Evolutionary conservation across 2,329 filamentous ascomycete species (phyloP), one percentile per base, ranked within the genome.

Genomic region (Aspergillus sp.): DNA sequence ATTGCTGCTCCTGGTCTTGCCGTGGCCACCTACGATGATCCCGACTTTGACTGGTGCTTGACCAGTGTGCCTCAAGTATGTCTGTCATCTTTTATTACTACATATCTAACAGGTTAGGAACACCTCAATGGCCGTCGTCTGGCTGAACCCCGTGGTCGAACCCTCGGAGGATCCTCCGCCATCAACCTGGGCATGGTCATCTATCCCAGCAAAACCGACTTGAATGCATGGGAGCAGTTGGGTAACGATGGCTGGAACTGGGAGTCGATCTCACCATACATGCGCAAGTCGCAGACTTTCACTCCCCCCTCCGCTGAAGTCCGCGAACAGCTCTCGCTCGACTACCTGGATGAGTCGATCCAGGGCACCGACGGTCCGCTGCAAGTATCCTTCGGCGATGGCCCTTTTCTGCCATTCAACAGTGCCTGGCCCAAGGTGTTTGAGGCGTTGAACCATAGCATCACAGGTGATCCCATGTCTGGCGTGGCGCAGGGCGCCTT

Each of bases 131-230:
- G 19, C 19, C 19, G 19, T 19, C 19, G 19, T 19, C 19, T 19
- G 19, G 19, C 19, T 19, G 70, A 74, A 36, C 69, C 69, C 26
- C 66, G 74, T 5, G 75, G 72, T 30, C 72, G 72, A 40, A 70
- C 75, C 0, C 62, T 79, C 0, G 75, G 75, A 5, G 76, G 75
- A 7, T 71, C 68, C 10, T 72, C 62, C 7, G 65, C 71, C 0
- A 47, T 76, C 28, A 76, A 76, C 48, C 68, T 73, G 30, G 60
- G 58, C 11, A 42, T 48, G 10, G 29, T 54, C 7, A 33, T 57
- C 10, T 54, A 54, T 26, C 55, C 55, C 4, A 43, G 46, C 5
- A 52, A 55, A n/a, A 53, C 58, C 1, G 71, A 72, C 33, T 73
- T 73, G 37, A 59, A 75, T 39, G 59, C 62, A 1, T 77, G 74